Evolutionary conservation across 1,284 basidiomycete genomes (phyloP), one percentile per base, ranked within the genome.

Genomic region (Inonotus hispidus): DNA sequence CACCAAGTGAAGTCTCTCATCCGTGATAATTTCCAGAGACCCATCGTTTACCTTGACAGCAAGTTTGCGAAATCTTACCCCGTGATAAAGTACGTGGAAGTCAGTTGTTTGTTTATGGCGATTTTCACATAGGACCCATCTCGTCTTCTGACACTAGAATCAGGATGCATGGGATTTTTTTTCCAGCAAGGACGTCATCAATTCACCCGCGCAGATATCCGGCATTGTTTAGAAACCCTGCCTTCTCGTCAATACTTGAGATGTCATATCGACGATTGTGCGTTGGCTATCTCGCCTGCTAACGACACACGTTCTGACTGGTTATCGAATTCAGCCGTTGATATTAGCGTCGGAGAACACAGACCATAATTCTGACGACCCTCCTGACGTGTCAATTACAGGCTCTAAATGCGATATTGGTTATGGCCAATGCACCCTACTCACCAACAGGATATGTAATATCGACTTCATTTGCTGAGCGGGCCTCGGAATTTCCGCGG

Each of bases 131-230:
- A 32, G 41, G 53, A 29, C 61, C 54, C 25, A 63, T 46, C 38
- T 29, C 47, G 10, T 10, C 41, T 43, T 43, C 41, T 43, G 41
- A 7, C 29, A 52, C 5, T 59, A 82, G 81, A 69, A 82, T 83
- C 62, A 77, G 76, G 65, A 81, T 80, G 1, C 82, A 80, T 47
- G 82, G 81, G 1, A 75, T 74, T 11, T 82, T 75, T 65, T 32
- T 67, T 68, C 68, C 71, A 75, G n/a, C n/a, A n/a, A n/a, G n/a
- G n/a, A n/a, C n/a, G n/a, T n/a, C n/a, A n/a, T n/a, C n/a, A n/a
- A n/a, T n/a, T n/a, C n/a, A n/a, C n/a, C n/a, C 49, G 67, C 73
- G 47, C 72, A 46, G 75, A 76, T 68, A 74, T 74, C 2, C 75
- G 75, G 1, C 70, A 67, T 68, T 63, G 71, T 71, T 14, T 70